Evolutionary conservation across 1,284 basidiomycete species (phyloP).

Genomic region (Exobasidium rhododendri): DNA sequence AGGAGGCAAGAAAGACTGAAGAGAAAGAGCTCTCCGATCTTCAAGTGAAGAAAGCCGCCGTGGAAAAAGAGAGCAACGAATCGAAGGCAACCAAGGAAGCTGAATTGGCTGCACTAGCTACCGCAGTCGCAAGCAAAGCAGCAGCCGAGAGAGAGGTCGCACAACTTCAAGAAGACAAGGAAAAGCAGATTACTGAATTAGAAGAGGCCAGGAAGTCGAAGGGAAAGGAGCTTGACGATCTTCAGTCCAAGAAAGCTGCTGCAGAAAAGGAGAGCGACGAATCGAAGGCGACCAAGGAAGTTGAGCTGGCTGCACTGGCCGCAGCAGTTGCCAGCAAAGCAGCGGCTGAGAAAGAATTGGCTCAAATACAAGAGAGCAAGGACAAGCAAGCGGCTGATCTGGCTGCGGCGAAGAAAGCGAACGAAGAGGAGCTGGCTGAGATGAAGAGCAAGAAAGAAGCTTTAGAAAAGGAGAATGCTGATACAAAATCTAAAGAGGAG

Average conservation of each 20-base stretch:
- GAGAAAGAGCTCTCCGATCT: background rate
- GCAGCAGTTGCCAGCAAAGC: background rate
- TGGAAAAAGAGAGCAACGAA: background rate
- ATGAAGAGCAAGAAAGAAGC: background rate
- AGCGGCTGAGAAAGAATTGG: background rate
- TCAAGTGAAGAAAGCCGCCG: background rate
- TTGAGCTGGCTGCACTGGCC: conserved; percentile 5
- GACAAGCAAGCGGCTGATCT: background rate
- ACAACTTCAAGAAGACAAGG: background rate
- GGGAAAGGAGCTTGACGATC: background rate
- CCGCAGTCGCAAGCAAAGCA: background rate
- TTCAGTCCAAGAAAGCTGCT: background rate
- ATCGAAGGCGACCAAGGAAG: background rate
- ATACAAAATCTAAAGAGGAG: background rate
- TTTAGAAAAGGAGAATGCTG: background rate
- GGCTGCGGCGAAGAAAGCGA: background rate
- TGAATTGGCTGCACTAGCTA: background rate
- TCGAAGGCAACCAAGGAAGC: background rate
- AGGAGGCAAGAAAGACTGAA: background rate
- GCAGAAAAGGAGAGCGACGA: background rate
- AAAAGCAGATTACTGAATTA: background rate
- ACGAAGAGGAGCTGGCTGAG: background rate
- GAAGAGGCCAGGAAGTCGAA: background rate
- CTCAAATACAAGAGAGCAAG: background rate
- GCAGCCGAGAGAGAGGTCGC: background rate